Conservation (phyloP, 345 rosid genomes). For the Boechera retrofracta region DNA sequence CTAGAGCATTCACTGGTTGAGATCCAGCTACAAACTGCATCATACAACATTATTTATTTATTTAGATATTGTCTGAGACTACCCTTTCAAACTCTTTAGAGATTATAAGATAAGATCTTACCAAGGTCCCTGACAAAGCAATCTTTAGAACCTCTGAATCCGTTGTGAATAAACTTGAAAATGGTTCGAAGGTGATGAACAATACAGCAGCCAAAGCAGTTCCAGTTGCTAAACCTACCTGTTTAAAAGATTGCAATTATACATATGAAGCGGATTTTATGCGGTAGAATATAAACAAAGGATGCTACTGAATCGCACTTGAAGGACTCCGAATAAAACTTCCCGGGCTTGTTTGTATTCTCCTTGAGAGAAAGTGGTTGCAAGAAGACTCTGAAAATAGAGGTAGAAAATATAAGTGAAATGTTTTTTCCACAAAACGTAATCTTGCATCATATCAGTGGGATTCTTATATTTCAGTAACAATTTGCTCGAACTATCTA, state of each 20-base stretch:
- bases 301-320: conserved; percentile 49
- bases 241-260: conserved; percentile 21
- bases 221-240: conserved; percentile 88
- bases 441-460: conserved; percentile 2
- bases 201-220: conserved; percentile 66
- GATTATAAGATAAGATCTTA: conserved; percentile 46
- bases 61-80: conserved; percentile 11
- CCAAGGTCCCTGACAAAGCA: conserved; percentile 78
- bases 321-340: conserved; percentile 67
- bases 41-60: conserved; percentile 6
- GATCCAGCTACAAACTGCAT: conserved; percentile 93
- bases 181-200: conserved; percentile 74
- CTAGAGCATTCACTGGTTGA: conserved; percentile 90
- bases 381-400: conserved; percentile 77
- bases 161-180: conserved; percentile 70
- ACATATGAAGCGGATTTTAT: background rate
- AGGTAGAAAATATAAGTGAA: background rate
- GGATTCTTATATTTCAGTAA: background rate
- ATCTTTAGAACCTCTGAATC: conserved; percentile 84
- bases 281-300: conserved; percentile 1
- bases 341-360: conserved; percentile 68
- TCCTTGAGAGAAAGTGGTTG: conserved; percentile 73
- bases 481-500: background rate
- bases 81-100: background rate
- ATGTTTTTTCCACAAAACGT: background rate